Conservation (phyloP, 2,329 filamentous ascomycete genomes). For the Coniochaeta hoffmannii region DNA sequence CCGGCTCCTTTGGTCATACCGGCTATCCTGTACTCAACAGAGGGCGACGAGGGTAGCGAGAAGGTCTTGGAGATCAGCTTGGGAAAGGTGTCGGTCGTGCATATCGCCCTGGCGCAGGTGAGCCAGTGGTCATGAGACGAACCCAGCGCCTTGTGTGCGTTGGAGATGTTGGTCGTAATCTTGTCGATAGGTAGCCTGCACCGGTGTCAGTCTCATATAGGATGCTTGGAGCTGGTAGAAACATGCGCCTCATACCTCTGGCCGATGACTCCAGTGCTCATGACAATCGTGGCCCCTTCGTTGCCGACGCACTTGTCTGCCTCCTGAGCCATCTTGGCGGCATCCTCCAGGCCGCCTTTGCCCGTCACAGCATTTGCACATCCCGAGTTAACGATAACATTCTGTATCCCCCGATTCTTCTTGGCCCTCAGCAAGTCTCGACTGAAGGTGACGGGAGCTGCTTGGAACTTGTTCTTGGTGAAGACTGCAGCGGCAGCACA, state of each 20-base stretch:
- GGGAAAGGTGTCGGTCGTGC: slow-evolving; percentile 97
- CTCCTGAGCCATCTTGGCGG: slow-evolving; percentile 69
- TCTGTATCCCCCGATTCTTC: slow-evolving; percentile 62
- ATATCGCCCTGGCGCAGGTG: slow-evolving; percentile 79
- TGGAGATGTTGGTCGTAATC: slow-evolving; percentile 76
- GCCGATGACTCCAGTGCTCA: slow-evolving; percentile 98
- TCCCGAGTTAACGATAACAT: slow-evolving; percentile 88
- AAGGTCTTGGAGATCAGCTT: slow-evolving; percentile 87
- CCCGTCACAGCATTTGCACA: slow-evolving; percentile 97
- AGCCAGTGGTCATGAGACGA: slow-evolving; percentile 81
- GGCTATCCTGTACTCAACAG: slow-evolving; percentile 71
- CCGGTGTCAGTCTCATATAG: slow-evolving; percentile 7
- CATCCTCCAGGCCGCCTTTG: slow-evolving; percentile 81
- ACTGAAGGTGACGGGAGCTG: slow-evolving; percentile 86
- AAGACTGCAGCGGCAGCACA: slow-evolving; percentile 89
- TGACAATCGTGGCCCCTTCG: slow-evolving; percentile 67
- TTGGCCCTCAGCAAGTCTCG: slow-evolving; percentile 61
- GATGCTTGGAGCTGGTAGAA: not conserved
- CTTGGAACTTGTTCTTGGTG: slow-evolving; percentile 97
- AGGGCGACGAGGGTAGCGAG: slow-evolving; percentile 70
- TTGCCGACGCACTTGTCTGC: slow-evolving; percentile 59
- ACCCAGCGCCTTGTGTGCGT: slow-evolving; percentile 64
- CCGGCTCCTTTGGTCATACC: slow-evolving; percentile 97
- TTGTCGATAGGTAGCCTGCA: slow-evolving; percentile 77
- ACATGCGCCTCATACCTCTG: slow-evolving; percentile 53